Conservation (phyloP, 345 rosid species). For the Melaleuca alternifolia region DNA sequence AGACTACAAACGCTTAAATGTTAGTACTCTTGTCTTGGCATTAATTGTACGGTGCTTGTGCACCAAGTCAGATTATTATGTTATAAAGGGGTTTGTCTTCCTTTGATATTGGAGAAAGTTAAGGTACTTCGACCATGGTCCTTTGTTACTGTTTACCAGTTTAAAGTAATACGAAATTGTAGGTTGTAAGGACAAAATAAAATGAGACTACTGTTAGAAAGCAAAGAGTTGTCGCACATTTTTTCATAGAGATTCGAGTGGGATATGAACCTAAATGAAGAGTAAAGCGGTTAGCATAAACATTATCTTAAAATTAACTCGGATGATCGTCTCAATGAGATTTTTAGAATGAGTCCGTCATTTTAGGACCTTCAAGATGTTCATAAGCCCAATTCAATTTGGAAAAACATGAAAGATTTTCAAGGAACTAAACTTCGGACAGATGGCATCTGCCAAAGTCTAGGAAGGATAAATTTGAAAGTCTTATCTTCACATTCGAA, state of each 20-base stretch:
- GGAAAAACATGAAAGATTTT: neutral
- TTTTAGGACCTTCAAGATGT: neutral
- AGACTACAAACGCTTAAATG: neutral
- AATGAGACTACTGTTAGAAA: too few species aligned
- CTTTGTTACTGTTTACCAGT: neutral
- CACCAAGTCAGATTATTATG: neutral
- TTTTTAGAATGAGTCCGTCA: neutral
- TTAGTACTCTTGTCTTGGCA: neutral
- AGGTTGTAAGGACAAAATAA: neutral
- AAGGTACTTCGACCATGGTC: neutral
- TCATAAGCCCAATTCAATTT: neutral
- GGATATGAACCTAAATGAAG: neutral
- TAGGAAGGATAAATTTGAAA: too few species aligned
- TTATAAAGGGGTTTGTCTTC: neutral
- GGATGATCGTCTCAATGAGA: neutral
- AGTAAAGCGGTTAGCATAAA: neutral
- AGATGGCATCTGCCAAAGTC: too few species aligned
- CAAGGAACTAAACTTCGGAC: too few species aligned
- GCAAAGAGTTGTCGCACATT: neutral
- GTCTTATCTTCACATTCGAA: too few species aligned
- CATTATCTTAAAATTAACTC: too few species aligned
- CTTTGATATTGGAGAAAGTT: neutral
- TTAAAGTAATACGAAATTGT: neutral
- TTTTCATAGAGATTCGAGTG: neutral
- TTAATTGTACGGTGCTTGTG: neutral